These are phyloP conservation scores for Arthrobotrys musiformis DNA, from an alignment of 2,329 filamentous ascomycete species.

Conservation along the genomic window DNA sequence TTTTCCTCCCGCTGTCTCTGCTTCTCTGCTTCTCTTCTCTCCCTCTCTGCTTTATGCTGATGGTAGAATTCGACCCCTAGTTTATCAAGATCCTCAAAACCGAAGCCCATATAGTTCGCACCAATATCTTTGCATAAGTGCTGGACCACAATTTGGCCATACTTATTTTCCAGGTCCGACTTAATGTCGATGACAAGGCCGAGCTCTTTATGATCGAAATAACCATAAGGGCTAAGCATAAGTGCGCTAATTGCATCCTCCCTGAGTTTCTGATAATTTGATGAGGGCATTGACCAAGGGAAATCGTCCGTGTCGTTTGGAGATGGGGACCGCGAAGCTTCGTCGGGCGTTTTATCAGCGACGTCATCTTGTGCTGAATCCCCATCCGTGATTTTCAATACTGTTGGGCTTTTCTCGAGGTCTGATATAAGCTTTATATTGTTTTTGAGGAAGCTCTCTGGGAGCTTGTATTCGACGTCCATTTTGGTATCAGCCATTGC, in stretches of 20 bases:
- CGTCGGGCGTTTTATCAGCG: neutral
- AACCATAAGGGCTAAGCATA: neutral
- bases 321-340: neutral
- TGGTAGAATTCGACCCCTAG: neutral
- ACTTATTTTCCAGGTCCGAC: neutral
- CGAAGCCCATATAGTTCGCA: neutral
- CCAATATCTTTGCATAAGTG: neutral
- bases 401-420: neutral
- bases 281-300: neutral
- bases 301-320: neutral
- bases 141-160: neutral
- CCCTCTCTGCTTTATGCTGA: neutral
- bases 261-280: neutral
- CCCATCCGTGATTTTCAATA: neutral
- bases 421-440: constrained; percentile 1
- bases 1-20: neutral
- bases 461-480: neutral
- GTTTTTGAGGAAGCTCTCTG: neutral
- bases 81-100: neutral
- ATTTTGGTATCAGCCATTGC: neutral
- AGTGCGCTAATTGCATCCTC: neutral
- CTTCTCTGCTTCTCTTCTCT: neutral
- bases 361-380: neutral
- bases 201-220: neutral
- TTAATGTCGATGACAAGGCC: neutral